These are phyloP conservation scores for Keqinozyma sinolaborantium DNA, from an alignment of 1,139 yeast species.

Conservation along the genomic window DNA sequence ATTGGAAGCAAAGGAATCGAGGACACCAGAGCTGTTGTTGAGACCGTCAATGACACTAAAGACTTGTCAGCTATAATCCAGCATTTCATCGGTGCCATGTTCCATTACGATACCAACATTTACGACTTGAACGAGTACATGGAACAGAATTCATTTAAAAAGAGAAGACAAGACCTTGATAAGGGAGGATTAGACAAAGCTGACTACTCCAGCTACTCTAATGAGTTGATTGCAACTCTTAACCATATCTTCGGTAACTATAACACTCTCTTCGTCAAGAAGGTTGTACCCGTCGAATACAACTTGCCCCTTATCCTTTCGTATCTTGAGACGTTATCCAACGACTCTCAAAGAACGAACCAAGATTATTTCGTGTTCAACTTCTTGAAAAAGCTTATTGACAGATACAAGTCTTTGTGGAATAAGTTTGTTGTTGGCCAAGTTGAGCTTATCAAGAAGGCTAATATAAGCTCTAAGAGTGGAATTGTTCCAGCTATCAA, in stretches of 20 bases:
- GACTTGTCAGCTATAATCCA: constrained; percentile 50
- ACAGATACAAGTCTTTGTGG: constrained; percentile 58
- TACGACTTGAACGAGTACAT: constrained; percentile 50
- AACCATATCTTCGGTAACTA: constrained; percentile 52
- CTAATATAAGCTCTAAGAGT: constrained; percentile 41
- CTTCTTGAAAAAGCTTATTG: constrained; percentile 48
- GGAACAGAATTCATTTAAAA: constrained; percentile 33
- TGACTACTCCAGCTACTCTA: constrained; percentile 38
- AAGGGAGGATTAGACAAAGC: constrained; percentile 16
- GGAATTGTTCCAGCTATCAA: constrained; percentile 35
- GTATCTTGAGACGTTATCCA: constrained; percentile 39
- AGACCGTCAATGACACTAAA: constrained; percentile 30
- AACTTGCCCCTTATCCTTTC: constrained; percentile 34
- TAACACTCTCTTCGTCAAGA: constrained; percentile 33
- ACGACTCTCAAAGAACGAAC: constrained; percentile 45
- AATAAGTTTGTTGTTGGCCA: constrained; percentile 53
- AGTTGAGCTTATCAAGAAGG: constrained; percentile 49
- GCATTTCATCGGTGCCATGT: constrained; percentile 59
- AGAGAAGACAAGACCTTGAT: constrained; percentile 26
- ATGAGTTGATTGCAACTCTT: constrained; percentile 50
- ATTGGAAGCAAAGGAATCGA: constrained; percentile 23
- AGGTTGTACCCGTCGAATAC: constrained; percentile 34
- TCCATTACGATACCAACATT: constrained; percentile 58
- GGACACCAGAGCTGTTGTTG: constrained; percentile 43
- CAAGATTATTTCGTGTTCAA: constrained; percentile 63